These are phyloP conservation scores for Botrytis porri DNA, from an alignment of 2,329 filamentous ascomycete species.

Conservation along the genomic window DNA sequence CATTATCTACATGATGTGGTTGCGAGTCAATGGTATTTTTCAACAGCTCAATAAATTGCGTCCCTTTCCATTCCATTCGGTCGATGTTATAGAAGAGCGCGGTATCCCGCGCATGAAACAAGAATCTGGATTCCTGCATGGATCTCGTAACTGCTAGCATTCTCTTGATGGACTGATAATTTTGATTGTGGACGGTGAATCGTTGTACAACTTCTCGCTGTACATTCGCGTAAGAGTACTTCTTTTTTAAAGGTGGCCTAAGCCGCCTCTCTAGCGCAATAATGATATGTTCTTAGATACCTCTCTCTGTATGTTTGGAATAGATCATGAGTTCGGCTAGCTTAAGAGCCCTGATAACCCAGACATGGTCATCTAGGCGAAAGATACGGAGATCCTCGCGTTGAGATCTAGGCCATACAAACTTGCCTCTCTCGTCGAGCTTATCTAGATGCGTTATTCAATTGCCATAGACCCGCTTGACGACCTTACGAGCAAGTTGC, in stretches of 20 bases:
- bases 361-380: background rate
- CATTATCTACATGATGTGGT: background rate
- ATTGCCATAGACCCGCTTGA: fast-evolving
- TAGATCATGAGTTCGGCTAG: background rate
- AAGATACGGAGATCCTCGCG: background rate
- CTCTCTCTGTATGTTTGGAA: fast-evolving
- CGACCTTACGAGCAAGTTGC: background rate
- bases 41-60: background rate
- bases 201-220: background rate
- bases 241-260: fast-evolving
- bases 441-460: background rate
- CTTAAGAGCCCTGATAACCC: background rate
- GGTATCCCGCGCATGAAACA: background rate
- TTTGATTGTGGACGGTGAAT: background rate
- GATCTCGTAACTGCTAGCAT: background rate
- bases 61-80: background rate
- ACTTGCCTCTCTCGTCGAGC: background rate
- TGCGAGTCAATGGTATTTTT: background rate
- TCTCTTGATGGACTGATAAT: background rate
- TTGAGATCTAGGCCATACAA: background rate
- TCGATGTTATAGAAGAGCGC: background rate
- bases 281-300: fast-evolving
- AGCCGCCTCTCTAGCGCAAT: background rate
- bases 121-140: background rate
- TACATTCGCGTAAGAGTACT: background rate